phyloP scores from a whole-genome alignment of 2,329 filamentous ascomycete species.

The Sporothrix pseudoabietina region DNA sequence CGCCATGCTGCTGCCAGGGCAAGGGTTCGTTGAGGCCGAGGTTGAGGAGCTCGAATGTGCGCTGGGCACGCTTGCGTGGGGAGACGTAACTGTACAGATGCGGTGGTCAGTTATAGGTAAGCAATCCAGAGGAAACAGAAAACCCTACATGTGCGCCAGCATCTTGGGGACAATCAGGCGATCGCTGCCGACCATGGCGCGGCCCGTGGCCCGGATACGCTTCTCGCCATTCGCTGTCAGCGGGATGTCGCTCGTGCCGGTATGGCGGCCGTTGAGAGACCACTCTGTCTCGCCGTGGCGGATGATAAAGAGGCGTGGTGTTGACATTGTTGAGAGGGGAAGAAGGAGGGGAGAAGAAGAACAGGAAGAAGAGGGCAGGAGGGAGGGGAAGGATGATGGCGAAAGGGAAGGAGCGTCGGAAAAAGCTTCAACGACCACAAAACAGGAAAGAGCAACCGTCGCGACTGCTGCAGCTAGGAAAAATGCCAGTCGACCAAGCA shows the following conservation, averaged over 20 bases:
- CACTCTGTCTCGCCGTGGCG: constrained; percentile 96
- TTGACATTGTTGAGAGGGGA: constrained; percentile 42
- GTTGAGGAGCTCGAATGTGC: constrained; percentile 85
- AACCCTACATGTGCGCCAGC: constrained; percentile 74
- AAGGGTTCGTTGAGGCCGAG: constrained; percentile 68
- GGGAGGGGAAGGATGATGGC: background rate
- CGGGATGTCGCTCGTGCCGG: constrained; percentile 81
- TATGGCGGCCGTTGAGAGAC: constrained; percentile 85
- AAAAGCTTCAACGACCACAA: background rate
- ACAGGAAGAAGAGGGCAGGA: background rate
- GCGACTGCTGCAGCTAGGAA: background rate
- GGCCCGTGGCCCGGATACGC: constrained; percentile 73
- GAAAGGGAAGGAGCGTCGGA: background rate
- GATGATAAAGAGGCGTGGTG: constrained; percentile 76
- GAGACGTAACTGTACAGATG: constrained; percentile 70
- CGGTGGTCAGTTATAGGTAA: constrained; percentile 24
- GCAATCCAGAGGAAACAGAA: background rate
- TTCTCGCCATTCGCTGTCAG: constrained; percentile 81
- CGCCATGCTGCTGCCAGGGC: constrained; percentile 66
- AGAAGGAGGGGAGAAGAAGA: background rate
- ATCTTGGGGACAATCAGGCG: constrained; percentile 81
- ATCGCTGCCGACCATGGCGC: constrained; percentile 80
- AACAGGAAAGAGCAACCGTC: background rate
- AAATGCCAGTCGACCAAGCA: background rate
- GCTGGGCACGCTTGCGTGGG: constrained; percentile 79